phyloP scores from a whole-genome alignment of 345 rosid genomes.

The Pistacia atlantica region DNA sequence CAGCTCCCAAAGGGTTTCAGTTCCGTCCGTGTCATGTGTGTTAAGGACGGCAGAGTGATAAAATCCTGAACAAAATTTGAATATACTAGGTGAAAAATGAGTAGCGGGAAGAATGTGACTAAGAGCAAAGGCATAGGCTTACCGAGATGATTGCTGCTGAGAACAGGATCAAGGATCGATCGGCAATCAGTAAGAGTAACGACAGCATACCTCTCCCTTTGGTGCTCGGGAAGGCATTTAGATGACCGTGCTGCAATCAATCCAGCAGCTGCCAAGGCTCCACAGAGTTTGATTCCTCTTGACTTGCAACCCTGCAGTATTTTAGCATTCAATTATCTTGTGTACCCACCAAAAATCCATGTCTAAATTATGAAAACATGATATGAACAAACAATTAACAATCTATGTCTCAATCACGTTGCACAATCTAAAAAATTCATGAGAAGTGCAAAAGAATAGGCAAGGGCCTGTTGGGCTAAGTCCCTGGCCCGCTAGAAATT shows the following conservation, averaged over 20 bases:
- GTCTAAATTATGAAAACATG: too few species aligned
- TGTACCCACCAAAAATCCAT: too few species aligned
- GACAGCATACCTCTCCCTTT: slow-evolving; percentile 55
- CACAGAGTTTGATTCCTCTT: slow-evolving; percentile 65
- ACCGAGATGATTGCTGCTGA: slow-evolving; percentile 56
- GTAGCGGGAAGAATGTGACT: too few species aligned
- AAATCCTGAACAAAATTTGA: slow-evolving; percentile 47
- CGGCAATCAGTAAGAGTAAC: slow-evolving; percentile 72
- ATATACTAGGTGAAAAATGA: not conserved
- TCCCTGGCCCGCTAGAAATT: too few species aligned
- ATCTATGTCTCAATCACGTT: too few species aligned
- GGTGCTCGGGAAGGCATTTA: slow-evolving; percentile 26
- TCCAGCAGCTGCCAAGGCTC: slow-evolving; percentile 62
- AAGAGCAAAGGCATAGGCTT: not conserved
- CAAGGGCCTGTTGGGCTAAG: too few species aligned
- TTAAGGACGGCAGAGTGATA: slow-evolving; percentile 75
- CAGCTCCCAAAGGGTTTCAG: slow-evolving; percentile 64
- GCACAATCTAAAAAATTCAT: too few species aligned
- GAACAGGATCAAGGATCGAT: slow-evolving; percentile 62
- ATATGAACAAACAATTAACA: too few species aligned
- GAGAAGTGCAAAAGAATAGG: too few species aligned
- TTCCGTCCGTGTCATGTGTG: slow-evolving; percentile 61
- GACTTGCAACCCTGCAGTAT: slow-evolving; percentile 55
- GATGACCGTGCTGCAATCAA: slow-evolving; percentile 56
- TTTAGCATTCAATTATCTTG: too few species aligned